A percentile compares a stretch with the other conserved stretches of the same genome.
These are phyloP conservation scores for Gomphus sp. DNA, from an alignment of 1,284 basidiomycete genomes.

Conservation along the genomic window DNA sequence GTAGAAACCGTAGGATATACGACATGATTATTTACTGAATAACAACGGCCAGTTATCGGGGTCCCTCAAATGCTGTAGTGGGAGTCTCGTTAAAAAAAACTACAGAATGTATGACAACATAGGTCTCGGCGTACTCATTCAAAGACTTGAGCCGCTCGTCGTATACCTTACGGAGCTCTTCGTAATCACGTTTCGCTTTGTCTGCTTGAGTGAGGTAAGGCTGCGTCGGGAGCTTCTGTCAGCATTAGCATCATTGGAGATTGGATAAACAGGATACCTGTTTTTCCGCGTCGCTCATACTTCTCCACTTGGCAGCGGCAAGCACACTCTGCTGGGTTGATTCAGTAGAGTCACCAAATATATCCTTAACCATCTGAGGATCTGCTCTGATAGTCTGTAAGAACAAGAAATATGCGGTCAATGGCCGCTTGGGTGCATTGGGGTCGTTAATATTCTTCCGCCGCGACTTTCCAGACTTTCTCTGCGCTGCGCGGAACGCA, in stretches of 20 bases:
- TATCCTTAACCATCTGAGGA: conserved; percentile 55
- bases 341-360: conserved; percentile 90
- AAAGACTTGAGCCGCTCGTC: conserved; percentile 54
- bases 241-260: conserved; percentile 4
- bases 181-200: conserved; percentile 88
- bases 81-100: not conserved
- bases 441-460: conserved; percentile 96
- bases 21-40: not conserved
- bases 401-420: conserved; percentile 94
- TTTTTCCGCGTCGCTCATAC: conserved; percentile 85
- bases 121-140: conserved; percentile 2
- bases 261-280: conserved; percentile 44
- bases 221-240: conserved; percentile 28
- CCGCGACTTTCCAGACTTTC: conserved; percentile 88
- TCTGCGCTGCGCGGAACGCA: conserved; percentile 81
- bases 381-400: conserved; percentile 79
- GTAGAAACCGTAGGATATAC: not conserved
- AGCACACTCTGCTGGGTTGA: conserved; percentile 93
- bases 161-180: conserved; percentile 69
- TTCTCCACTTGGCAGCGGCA: conserved; percentile 87
- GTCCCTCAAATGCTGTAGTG: not conserved
- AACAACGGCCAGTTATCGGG: not conserved
- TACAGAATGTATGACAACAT: not conserved
- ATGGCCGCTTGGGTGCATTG: conserved; percentile 93
- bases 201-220: conserved; percentile 87